These are phyloP conservation scores for Zasmidium cellare DNA, from an alignment of 2,329 filamentous ascomycete genomes.

Conservation along the genomic window DNA sequence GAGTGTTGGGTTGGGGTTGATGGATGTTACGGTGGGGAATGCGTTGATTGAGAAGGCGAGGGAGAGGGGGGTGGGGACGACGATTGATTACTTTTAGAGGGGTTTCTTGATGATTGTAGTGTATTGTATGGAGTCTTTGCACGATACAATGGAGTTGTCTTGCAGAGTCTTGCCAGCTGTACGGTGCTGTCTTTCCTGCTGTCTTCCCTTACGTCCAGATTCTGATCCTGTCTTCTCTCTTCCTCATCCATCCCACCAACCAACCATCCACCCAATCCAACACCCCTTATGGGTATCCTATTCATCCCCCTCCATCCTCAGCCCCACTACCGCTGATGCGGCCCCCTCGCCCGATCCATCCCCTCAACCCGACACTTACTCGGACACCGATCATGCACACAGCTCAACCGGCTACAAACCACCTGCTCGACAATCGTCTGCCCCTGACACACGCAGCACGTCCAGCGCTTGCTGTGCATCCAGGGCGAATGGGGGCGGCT, in stretches of 20 bases:
- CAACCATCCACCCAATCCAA: no score
- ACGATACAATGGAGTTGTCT: no score
- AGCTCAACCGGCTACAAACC: constrained; percentile 28
- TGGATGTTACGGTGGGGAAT: constrained; percentile 65
- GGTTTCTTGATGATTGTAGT: no score
- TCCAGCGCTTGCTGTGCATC: constrained; percentile 29
- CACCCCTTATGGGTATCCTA: no score
- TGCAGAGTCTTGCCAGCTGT: no score
- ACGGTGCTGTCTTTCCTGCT: no score
- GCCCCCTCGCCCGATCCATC: not conserved
- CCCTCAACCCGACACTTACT: constrained; percentile 8
- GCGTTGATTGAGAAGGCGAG: constrained; percentile 59
- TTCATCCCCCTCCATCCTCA: no score
- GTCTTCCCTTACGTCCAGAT: no score
- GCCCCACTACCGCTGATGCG: not conserved
- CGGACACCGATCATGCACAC: constrained; percentile 30
- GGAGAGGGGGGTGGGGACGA: constrained; percentile 56
- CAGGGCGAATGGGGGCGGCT: constrained; percentile 22
- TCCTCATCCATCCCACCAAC: no score
- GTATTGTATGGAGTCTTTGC: no score
- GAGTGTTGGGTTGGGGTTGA: constrained; percentile 66
- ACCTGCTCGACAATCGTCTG: constrained; percentile 32
- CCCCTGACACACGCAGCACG: constrained; percentile 27
- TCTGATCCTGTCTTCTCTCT: no score
- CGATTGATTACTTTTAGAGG: constrained; percentile 50